Conservation (phyloP, 257 asterid species). For the Capsicum chinense region DNA sequence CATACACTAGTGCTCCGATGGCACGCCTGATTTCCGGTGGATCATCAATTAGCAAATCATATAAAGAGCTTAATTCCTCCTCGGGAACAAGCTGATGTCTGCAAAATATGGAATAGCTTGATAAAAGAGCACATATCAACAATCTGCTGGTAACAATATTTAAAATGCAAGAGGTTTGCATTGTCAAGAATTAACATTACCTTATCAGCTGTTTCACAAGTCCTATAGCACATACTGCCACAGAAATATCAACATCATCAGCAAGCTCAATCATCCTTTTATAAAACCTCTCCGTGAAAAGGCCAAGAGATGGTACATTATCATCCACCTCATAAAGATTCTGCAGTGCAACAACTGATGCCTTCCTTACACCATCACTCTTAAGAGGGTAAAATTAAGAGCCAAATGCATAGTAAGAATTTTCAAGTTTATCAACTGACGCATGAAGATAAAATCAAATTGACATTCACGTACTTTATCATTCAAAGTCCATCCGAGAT, state of each 20-base stretch:
- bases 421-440: slow-evolving; percentile 6
- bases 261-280: slow-evolving; percentile 97
- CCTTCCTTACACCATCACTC: slow-evolving; percentile 97
- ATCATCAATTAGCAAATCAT: slow-evolving; percentile 91
- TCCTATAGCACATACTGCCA: slow-evolving; percentile 98
- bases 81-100: slow-evolving; percentile 98
- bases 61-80: slow-evolving; percentile 93
- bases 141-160: slow-evolving; percentile 25
- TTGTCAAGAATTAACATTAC: slow-evolving; percentile 43
- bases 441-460: slow-evolving; percentile 26
- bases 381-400: slow-evolving; percentile 40
- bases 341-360: slow-evolving; percentile 90
- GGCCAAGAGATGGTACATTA: slow-evolving; percentile 95
- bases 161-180: slow-evolving; percentile 6
- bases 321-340: slow-evolving; percentile 91
- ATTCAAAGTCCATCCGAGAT: slow-evolving; percentile 99
- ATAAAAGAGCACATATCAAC: slow-evolving; percentile 35
- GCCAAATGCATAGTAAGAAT: slow-evolving; percentile 39
- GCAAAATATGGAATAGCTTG: slow-evolving; percentile 42
- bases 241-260: slow-evolving; percentile 94
- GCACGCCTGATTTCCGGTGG: slow-evolving; percentile 97
- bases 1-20: slow-evolving; percentile 89
- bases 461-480: slow-evolving; percentile 70
- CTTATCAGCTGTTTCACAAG: slow-evolving; percentile 92
- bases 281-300: slow-evolving; percentile 90